Base-by-base conservation (phyloP, 2,329 filamentous ascomycete genomes). In the Stagonosporopsis rhizophila region DNA sequence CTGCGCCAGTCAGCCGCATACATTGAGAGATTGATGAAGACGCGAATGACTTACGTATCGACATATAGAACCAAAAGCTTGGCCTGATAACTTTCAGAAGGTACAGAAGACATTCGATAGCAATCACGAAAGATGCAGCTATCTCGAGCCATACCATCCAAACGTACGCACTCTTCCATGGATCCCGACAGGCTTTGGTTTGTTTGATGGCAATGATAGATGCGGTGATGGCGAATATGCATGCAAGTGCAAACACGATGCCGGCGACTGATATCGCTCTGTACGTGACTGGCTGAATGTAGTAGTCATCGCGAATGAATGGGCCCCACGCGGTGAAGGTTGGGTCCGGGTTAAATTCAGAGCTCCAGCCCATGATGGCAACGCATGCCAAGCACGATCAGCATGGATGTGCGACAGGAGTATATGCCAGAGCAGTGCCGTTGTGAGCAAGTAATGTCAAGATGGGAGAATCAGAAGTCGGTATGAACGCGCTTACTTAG, bases 131-230 rank as follows among this genome's bases (percentile, higher is more conserved):
- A 23, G 76, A 81, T 3, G 79, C 78, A 3, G 71, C 15, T 7
- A 81, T 71, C 63, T 82, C 80, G 6, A 75, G 50, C 80, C 80
- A 82, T 46, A 82, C 74, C 77, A 82, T 78, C 70, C 75, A 78
- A 0, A 82, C 70, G 51, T 81, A 81, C 0, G 66, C 59, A 45
- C 77, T 80, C 15, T 59, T 61, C 35, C 59, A 56, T 7, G 71
- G 58, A 52, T 37, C 51, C 5, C 62, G 61, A 23, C 64, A 67
- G 14, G 52, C 40, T 50, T 44, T 67, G 44, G 49, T 76, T 59
- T 63, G 72, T 51, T 12, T 55, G 25, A 59, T 40, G 7, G 70
- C 76, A 34, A 67, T 59, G 48, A 72, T 78, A 32, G 74, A 64
- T 6, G 72, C 67, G 11, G 58, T 42, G 12, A 60, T 39, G 4